phyloP scores from a whole-genome alignment of 441 rosid genomes.

The Heliophila coronopifolia region DNA sequence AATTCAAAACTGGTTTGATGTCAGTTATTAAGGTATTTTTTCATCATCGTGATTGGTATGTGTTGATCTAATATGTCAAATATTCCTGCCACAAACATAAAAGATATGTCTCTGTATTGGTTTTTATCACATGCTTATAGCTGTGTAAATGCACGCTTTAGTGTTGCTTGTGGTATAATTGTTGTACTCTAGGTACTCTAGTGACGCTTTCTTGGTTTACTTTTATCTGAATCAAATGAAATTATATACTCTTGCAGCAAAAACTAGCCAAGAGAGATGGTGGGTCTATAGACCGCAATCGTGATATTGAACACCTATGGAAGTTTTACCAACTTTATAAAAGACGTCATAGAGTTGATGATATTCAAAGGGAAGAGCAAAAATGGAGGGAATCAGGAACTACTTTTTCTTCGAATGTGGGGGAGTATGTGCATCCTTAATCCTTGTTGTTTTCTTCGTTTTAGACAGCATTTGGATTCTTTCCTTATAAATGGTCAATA shows the following conservation, averaged over 20 bases:
- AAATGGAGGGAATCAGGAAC: conserved; percentile 79
- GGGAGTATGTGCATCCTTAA: conserved; percentile 56
- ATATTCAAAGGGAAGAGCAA: conserved; percentile 80
- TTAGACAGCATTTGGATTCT: background rate
- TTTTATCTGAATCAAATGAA: conserved; percentile 9
- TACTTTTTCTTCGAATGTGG: conserved; percentile 55
- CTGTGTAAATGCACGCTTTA: conserved; percentile 2
- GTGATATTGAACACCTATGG: conserved; percentile 82
- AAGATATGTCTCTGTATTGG: background rate
- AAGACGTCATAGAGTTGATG: conserved; percentile 78
- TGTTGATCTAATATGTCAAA: conserved; percentile 2
- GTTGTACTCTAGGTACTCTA: background rate
- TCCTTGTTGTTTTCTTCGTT: conserved; percentile 22
- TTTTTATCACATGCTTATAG: background rate
- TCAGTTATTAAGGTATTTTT: conserved; percentile 80
- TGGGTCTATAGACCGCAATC: conserved; percentile 71
- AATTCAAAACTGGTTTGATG: conserved; percentile 97
- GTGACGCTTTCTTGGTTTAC: background rate
- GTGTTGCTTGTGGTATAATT: background rate
- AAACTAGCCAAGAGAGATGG: conserved; percentile 89
- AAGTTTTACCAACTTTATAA: conserved; percentile 71
- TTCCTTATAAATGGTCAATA: background rate
- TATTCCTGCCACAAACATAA: background rate
- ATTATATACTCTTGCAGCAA: conserved; percentile 61
- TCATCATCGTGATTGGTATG: conserved; percentile 3